Base-by-base conservation (phyloP, 2,329 filamentous ascomycete genomes). In the Sordariomycetes sp. region DNA sequence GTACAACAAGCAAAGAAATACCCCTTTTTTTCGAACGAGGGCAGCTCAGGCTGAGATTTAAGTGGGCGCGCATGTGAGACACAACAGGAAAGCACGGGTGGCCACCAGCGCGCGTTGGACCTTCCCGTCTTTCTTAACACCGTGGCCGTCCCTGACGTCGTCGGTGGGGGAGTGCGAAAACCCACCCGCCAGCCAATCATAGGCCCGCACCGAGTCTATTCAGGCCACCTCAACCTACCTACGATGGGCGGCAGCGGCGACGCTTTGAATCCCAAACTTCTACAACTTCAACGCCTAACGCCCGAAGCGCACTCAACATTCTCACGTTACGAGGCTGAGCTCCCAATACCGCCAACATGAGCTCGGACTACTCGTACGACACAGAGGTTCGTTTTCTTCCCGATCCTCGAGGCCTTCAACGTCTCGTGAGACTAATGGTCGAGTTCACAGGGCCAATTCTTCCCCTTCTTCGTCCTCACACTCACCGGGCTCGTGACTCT, bases 401-500 rank as follows among this genome's bases (percentile, higher is more conserved):
- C n/a, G n/a, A n/a, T n/a, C n/a, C n/a, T n/a, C n/a, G n/a, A n/a
- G n/a, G n/a, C n/a, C n/a, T n/a, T n/a, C n/a, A n/a, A n/a, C n/a
- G n/a, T n/a, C n/a, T n/a, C n/a, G n/a, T n/a, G n/a, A n/a, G n/a
- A n/a, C n/a, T n/a, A n/a, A n/a, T n/a, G n/a, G n/a, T n/a, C n/a
- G n/a, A n/a, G 3, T 4, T 31, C 23, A 38, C 40, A 92, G 76
- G 88, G 87, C 50, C 86, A 95, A 75, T 95, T 95, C 70, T 98
- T 95, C 71, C 92, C 93, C 47, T 94, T 94, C 75, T 98, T 98
- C 70, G 82, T 96, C 63, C 79, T 95, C 55, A 95, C 88, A 28
- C 72, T 96, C 51, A 79, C 82, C 42, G 79, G 81, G 52, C 77
- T 98, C 46, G 74, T 95, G 61, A 95, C 92, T 21, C 64, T 94